These are phyloP conservation scores for Pelargonium exstipulatum DNA, from an alignment of 441 rosid genomes.

Conservation along the genomic window DNA sequence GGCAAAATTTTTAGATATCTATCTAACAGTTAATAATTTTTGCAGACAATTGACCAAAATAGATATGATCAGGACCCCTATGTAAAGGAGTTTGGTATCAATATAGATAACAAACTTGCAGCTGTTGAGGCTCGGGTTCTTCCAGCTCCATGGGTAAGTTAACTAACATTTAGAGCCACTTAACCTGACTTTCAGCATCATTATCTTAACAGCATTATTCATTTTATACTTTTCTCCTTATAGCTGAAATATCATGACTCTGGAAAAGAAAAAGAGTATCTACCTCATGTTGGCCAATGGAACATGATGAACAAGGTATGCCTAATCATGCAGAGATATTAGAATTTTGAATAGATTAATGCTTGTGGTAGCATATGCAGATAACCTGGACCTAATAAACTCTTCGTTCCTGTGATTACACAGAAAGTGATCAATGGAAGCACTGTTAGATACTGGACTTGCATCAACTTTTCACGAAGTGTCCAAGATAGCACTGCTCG, in stretches of 20 bases:
- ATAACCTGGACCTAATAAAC: constrained; percentile 12
- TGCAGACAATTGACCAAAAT: constrained; percentile 36
- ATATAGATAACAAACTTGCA: constrained; percentile 74
- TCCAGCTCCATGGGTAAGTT: constrained; percentile 96
- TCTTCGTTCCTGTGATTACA: constrained; percentile 10
- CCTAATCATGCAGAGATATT: constrained; percentile 3
- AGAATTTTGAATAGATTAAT: neutral
- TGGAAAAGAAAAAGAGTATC: constrained; percentile 88
- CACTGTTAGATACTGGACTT: constrained; percentile 88
- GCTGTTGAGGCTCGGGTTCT: constrained; percentile 94
- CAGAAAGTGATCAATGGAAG: constrained; percentile 96
- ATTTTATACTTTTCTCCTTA: constrained; percentile 18
- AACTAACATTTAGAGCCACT: neutral
- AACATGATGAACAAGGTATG: constrained; percentile 96
- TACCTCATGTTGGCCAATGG: constrained; percentile 98
- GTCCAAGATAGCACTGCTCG: constrained; percentile 89
- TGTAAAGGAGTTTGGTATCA: constrained; percentile 86
- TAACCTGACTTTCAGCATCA: constrained; percentile 2
- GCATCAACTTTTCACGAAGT: constrained; percentile 86
- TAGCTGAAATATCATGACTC: constrained; percentile 97
- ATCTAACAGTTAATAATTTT: neutral
- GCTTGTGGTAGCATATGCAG: constrained; percentile 1
- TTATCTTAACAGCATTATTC: constrained; percentile 11
- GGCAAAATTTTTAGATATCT: neutral
- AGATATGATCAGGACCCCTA: constrained; percentile 53